These are phyloP conservation scores for Candida arabinofermentans DNA, from an alignment of 805 yeast species.

Conservation along the genomic window DNA sequence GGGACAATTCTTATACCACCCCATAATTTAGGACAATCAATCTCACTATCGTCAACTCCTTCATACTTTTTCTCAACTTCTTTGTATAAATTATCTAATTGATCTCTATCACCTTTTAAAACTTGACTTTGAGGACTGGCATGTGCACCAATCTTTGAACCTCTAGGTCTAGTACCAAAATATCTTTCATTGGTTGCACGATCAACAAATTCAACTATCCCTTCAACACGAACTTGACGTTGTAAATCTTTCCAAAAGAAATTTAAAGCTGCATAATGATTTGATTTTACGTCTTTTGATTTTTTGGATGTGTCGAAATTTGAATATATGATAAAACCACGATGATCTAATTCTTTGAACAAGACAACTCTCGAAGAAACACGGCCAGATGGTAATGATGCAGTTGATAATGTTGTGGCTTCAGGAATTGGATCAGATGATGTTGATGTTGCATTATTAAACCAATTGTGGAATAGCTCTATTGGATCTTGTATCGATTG, in stretches of 20 bases:
- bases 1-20: slow-evolving; percentile 92
- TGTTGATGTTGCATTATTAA: slow-evolving; percentile 60
- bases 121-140: slow-evolving; percentile 82
- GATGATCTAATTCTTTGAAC: slow-evolving; percentile 81
- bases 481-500: slow-evolving; percentile 62
- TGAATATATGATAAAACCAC: slow-evolving; percentile 84
- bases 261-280: slow-evolving; percentile 76
- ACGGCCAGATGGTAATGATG: slow-evolving; percentile 83
- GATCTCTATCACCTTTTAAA: slow-evolving; percentile 49
- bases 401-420: slow-evolving; percentile 82
- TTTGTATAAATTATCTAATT: slow-evolving; percentile 51
- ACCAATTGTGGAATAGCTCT: slow-evolving; percentile 81
- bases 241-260: slow-evolving; percentile 92
- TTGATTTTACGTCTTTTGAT: slow-evolving; percentile 61
- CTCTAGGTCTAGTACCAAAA: slow-evolving; percentile 85
- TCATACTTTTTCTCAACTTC: slow-evolving; percentile 54
- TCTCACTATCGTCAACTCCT: slow-evolving; percentile 47
- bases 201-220: slow-evolving; percentile 67
- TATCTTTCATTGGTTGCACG: slow-evolving; percentile 74
- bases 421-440: slow-evolving; percentile 68
- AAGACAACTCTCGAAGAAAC: slow-evolving; percentile 81
- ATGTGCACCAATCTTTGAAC: slow-evolving; percentile 95
- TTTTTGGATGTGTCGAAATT: slow-evolving; percentile 91
- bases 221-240: slow-evolving; percentile 93
- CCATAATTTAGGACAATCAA: slow-evolving; percentile 94